These are phyloP conservation scores for Trichocladium antarcticum DNA, from an alignment of 495 filamentous ascomycete genomes.

Conservation along the genomic window DNA sequence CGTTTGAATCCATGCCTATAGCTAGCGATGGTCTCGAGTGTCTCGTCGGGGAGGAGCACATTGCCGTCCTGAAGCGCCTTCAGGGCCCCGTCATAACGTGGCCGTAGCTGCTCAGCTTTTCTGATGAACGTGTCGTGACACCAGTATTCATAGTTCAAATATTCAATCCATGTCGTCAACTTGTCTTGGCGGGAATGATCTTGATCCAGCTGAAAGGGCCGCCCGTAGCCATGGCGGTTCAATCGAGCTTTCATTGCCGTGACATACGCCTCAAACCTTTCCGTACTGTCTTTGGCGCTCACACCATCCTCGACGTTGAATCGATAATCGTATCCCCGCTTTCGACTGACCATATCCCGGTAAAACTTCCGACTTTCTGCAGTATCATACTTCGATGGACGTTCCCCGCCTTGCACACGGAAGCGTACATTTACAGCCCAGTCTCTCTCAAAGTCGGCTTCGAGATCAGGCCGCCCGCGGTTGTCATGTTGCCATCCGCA, in stretches of 20 bases:
- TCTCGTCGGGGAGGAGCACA: background rate
- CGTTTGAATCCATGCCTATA: background rate
- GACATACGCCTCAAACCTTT: background rate
- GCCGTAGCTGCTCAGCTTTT: background rate
- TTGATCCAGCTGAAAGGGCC: background rate
- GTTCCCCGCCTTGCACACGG: too few relatives aligned
- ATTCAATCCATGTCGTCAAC: background rate
- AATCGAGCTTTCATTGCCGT: background rate
- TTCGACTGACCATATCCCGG: too few relatives aligned
- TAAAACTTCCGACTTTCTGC: too few relatives aligned
- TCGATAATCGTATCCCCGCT: background rate
- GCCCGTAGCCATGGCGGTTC: background rate
- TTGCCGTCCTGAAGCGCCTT: background rate
- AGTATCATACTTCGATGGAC: too few relatives aligned
- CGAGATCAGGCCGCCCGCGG: background rate
- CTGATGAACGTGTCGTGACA: background rate
- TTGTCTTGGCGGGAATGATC: background rate
- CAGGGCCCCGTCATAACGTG: background rate
- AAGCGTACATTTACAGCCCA: too few relatives aligned
- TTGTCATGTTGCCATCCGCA: background rate
- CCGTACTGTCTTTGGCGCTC: background rate
- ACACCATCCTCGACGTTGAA: background rate
- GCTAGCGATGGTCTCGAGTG: background rate
- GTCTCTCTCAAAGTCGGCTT: background rate
- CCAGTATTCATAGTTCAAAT: background rate